These are phyloP conservation scores for Globisporangium solare DNA, from an alignment of 352 stramenopile genomes.

Conservation along the genomic window DNA sequence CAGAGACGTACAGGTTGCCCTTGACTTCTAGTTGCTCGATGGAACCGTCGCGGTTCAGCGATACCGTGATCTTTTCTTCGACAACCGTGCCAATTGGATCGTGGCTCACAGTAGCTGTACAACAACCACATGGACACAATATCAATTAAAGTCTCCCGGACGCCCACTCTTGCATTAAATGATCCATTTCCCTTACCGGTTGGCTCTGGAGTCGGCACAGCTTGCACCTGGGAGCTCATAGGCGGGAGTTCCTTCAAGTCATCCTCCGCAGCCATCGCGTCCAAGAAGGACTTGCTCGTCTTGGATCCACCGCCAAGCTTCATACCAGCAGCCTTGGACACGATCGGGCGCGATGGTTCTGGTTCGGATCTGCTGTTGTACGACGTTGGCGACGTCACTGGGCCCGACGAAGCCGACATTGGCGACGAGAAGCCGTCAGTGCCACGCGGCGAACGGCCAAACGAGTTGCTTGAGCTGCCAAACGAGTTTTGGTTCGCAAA, in stretches of 20 bases:
- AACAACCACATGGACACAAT: not conserved
- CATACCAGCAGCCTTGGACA: slow-evolving; percentile 59
- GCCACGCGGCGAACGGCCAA: slow-evolving; percentile 55
- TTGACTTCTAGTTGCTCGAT: slow-evolving; percentile 86
- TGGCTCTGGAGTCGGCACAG: slow-evolving; percentile 51
- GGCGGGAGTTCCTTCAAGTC: slow-evolving; percentile 83
- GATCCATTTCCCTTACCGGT: slow-evolving; percentile 12
- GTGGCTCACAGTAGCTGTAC: slow-evolving; percentile 52
- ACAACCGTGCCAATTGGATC: slow-evolving; percentile 81
- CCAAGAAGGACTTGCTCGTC: slow-evolving; percentile 80
- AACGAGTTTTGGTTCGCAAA: slow-evolving; percentile 64
- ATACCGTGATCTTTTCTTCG: slow-evolving; percentile 85
- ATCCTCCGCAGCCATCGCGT: slow-evolving; percentile 83
- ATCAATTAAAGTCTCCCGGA: too few species aligned
- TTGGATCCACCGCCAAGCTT: slow-evolving; percentile 43
- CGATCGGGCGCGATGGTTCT: slow-evolving; percentile 33
- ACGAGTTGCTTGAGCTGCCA: slow-evolving; percentile 55
- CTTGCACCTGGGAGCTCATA: slow-evolving; percentile 68
- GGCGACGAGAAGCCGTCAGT: slow-evolving; percentile 31
- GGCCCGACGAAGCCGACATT: slow-evolving; percentile 19
- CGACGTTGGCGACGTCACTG: slow-evolving; percentile 51
- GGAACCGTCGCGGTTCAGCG: slow-evolving; percentile 74
- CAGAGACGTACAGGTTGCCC: slow-evolving; percentile 79
- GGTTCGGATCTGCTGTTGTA: slow-evolving; percentile 43
- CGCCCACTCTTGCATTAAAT: too few species aligned